phyloP scores from a whole-genome alignment of 176 grass and related monocot species.

The Miscanthus lutarioriparius region DNA sequence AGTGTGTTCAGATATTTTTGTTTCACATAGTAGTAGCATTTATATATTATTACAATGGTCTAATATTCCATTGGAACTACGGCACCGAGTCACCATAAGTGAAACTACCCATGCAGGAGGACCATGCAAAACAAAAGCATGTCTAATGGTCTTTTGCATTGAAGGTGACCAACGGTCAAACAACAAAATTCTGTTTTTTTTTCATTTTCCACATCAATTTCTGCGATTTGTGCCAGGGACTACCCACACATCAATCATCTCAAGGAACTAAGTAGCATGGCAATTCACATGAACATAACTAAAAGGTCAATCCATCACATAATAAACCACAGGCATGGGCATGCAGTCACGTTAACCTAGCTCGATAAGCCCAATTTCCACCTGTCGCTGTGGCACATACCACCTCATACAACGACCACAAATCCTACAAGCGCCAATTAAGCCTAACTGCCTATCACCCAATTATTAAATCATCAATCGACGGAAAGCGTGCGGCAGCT shows the following conservation, averaged over 20 bases:
- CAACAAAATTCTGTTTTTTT: no score
- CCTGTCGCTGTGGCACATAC: background rate
- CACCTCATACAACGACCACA: background rate
- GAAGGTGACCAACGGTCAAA: background rate
- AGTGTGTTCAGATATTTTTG: background rate
- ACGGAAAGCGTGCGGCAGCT: background rate
- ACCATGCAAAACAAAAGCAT: background rate
- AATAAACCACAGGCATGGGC: background rate
- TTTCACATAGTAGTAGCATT: background rate
- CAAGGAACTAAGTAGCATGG: background rate
- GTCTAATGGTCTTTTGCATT: background rate
- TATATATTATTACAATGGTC: background rate
- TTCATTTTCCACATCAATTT: background rate
- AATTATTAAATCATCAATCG: conserved; percentile 6
- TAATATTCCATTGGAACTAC: background rate
- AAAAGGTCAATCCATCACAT: background rate
- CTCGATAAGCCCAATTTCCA: background rate
- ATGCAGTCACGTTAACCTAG: background rate
- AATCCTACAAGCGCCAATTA: background rate
- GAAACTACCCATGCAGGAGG: background rate
- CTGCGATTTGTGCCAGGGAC: background rate
- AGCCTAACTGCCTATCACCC: background rate
- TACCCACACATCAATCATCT: background rate
- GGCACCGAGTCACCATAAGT: background rate
- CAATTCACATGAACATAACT: background rate